Evolutionary conservation across 1,284 basidiomycete genomes (phyloP).

Genomic region (Stygiomarasmius scandens): DNA sequence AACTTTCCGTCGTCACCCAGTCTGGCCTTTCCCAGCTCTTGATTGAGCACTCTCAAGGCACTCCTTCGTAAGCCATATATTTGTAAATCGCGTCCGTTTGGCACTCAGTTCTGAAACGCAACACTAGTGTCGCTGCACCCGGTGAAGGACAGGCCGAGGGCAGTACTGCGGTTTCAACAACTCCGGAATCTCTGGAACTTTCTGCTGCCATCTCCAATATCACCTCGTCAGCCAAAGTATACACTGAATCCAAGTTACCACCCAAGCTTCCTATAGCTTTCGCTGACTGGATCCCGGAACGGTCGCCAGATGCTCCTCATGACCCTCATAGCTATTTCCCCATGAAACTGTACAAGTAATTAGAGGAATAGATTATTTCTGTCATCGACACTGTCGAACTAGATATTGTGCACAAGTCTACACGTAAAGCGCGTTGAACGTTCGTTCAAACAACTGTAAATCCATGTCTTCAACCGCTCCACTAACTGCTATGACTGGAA

Average conservation of each 20-base stretch:
- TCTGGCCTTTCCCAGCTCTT: constrained; percentile 79
- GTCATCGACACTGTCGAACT: neutral
- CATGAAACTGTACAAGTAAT: constrained; percentile 78
- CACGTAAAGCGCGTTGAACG: neutral
- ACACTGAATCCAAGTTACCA: constrained; percentile 68
- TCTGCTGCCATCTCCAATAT: constrained; percentile 73
- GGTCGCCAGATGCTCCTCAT: constrained; percentile 74
- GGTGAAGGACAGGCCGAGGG: constrained; percentile 43
- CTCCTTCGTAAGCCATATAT: constrained; percentile 56
- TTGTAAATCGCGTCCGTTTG: constrained; percentile 4
- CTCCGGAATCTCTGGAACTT: constrained; percentile 55
- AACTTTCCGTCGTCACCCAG: constrained; percentile 84
- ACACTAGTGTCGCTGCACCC: constrained; percentile 58
- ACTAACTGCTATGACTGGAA: constrained; percentile 5
- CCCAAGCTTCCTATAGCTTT: constrained; percentile 66
- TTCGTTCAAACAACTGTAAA: constrained; percentile 5
- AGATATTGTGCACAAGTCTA: too few species aligned
- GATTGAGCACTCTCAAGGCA: constrained; percentile 70
- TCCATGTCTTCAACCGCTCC: constrained; percentile 10
- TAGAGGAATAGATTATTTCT: neutral
- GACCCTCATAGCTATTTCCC: constrained; percentile 82
- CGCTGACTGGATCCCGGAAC: constrained; percentile 73
- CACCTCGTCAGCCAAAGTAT: constrained; percentile 61
- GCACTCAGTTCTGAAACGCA: neutral
- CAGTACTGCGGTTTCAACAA: constrained; percentile 49